phyloP scores from a whole-genome alignment of 768 basidiomycete species.

The Phylloporus sp. region DNA sequence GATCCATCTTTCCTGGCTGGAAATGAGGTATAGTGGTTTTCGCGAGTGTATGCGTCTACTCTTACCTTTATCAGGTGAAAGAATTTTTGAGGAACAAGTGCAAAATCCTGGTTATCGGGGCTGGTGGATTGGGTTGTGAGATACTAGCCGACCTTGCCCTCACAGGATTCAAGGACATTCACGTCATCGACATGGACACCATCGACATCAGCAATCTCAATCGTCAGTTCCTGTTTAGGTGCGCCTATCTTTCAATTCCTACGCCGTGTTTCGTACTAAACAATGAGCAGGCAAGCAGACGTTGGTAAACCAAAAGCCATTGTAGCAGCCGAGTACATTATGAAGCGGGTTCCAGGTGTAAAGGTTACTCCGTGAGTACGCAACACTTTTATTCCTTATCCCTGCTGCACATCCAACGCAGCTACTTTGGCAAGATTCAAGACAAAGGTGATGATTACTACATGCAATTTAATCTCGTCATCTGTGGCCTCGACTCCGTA shows the following conservation, averaged over 20 bases:
- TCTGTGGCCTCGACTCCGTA: constrained; percentile 96
- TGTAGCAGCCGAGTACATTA: constrained; percentile 93
- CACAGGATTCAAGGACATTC: constrained; percentile 96
- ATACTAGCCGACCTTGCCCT: constrained; percentile 95
- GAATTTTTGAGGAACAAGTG: constrained; percentile 76
- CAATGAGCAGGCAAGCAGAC: constrained; percentile 63
- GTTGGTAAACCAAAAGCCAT: constrained; percentile 93
- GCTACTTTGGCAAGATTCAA: constrained; percentile 96
- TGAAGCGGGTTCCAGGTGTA: constrained; percentile 95
- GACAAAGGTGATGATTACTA: constrained; percentile 96
- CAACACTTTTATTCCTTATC: not conserved
- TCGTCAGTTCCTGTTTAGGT: constrained; percentile 97
- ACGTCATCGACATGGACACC: constrained; percentile 99
- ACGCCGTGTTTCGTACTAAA: not conserved
- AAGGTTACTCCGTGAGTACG: constrained; percentile 87
- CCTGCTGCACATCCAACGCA: constrained; percentile 31
- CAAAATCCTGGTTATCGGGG: constrained; percentile 97
- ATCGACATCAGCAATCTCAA: constrained; percentile 99
- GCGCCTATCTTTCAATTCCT: constrained; percentile 7
- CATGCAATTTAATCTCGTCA: constrained; percentile 93
- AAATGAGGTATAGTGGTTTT: constrained; percentile 53
- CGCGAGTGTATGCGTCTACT: not conserved
- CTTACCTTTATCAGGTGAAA: constrained; percentile 60
- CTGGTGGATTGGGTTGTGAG: constrained; percentile 96
- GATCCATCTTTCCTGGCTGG: constrained; percentile 81